Evolutionary conservation across 192 early-diverging fungal species (phyloP).

Genomic region (Phycomyces nitens): DNA sequence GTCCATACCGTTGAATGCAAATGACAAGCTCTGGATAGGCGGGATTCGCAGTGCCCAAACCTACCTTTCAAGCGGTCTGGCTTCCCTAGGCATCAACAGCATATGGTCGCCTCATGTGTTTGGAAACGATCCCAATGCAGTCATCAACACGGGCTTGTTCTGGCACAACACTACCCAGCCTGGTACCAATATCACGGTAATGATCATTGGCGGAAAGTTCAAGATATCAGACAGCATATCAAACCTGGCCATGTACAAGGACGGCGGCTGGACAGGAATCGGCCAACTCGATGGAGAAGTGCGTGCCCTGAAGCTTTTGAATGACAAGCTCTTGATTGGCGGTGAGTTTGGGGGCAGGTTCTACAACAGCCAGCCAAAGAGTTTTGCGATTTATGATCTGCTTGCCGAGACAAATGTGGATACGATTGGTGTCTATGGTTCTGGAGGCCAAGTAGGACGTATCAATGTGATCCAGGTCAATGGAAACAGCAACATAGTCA

Average conservation of each 20-base stretch:
- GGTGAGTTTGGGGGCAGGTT: conserved; percentile 42
- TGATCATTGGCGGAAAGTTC: conserved; percentile 55
- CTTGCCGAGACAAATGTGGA: conserved; percentile 19
- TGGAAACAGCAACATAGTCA: conserved; percentile 23
- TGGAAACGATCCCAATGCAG: conserved; percentile 12
- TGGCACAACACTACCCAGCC: conserved; percentile 44
- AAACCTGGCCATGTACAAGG: conserved; percentile 39
- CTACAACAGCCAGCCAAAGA: conserved; percentile 13
- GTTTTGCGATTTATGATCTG: conserved; percentile 51
- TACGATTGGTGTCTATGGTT: conserved; percentile 26
- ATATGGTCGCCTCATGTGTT: neutral
- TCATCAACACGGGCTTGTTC: conserved; percentile 49
- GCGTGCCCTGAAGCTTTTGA: conserved; percentile 39
- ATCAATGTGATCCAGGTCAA: conserved; percentile 20
- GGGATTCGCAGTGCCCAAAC: conserved; percentile 19
- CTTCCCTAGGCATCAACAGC: conserved; percentile 2
- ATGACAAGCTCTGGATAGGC: conserved; percentile 14
- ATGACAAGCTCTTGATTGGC: conserved; percentile 55
- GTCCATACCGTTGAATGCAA: neutral
- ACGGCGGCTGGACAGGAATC: conserved; percentile 40
- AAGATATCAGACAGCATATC: conserved; percentile 35
- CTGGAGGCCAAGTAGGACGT: neutral
- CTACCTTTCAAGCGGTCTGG: conserved; percentile 4
- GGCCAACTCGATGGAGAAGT: conserved; percentile 46
- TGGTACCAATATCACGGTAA: conserved; percentile 1